phyloP scores from a whole-genome alignment of 345 rosid genomes.

The Passiflora organensis region DNA sequence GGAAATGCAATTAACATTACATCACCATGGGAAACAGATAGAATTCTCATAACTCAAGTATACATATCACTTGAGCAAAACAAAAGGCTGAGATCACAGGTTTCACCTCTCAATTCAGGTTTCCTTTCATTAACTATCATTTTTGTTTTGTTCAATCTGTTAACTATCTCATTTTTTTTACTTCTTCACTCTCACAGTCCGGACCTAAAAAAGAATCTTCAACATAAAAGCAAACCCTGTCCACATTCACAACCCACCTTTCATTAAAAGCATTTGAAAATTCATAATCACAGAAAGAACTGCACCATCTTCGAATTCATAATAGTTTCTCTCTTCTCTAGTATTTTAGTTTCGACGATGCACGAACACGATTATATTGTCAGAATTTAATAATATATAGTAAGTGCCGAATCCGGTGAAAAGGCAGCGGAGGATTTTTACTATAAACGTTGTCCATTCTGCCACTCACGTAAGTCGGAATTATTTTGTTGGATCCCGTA shows the following conservation, averaged over 20 bases:
- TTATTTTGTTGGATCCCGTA: too few relatives aligned
- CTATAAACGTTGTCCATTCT: too few relatives aligned
- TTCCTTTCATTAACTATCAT: conserved; percentile 85
- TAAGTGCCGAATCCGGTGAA: too few relatives aligned
- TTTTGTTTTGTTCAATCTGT: conserved; percentile 90
- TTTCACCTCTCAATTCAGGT: conserved; percentile 87
- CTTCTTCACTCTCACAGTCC: conserved; percentile 87
- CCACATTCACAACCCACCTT: neutral
- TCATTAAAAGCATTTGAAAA: neutral
- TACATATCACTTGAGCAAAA: neutral
- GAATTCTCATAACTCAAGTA: neutral
- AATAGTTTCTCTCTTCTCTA: neutral
- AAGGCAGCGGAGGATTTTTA: too few relatives aligned
- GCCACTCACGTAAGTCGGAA: too few relatives aligned
- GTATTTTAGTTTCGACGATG: too few relatives aligned
- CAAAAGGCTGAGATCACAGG: neutral
- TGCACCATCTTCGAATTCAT: conserved; percentile 78
- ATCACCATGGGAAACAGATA: neutral
- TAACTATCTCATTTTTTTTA: conserved; percentile 82
- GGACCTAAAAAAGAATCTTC: conserved; percentile 51
- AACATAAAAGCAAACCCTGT: conserved; percentile 10
- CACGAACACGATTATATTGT: too few relatives aligned
- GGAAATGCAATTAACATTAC: too few relatives aligned
- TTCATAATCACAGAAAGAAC: conserved; percentile 2
- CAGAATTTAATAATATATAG: too few relatives aligned